phyloP scores from a whole-genome alignment of 306 rosid genomes.

The Styphnolobium japonicum region DNA sequence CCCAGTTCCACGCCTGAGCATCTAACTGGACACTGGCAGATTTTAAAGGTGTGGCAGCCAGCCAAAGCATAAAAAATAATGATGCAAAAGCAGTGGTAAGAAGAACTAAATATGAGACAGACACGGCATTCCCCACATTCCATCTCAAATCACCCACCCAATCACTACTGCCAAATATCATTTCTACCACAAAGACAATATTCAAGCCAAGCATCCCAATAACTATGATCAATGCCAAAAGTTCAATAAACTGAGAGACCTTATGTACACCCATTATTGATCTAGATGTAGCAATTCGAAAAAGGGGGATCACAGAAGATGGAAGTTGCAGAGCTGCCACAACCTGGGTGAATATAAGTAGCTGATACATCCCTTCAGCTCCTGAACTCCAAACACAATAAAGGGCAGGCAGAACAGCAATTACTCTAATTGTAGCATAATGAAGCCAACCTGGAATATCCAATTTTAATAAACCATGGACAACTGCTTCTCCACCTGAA shows the following conservation, averaged over 20 bases:
- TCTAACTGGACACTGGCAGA: conserved; percentile 58
- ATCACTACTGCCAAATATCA: conserved; percentile 85
- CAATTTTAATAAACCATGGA: conserved; percentile 68
- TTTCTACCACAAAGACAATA: conserved; percentile 72
- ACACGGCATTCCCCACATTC: conserved; percentile 59
- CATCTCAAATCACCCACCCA: conserved; percentile 81
- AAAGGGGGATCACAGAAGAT: conserved; percentile 88
- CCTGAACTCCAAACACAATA: conserved; percentile 90
- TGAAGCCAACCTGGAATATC: conserved; percentile 98
- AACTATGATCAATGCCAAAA: conserved; percentile 56
- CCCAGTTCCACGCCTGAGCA: conserved; percentile 57
- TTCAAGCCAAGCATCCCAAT: conserved; percentile 87
- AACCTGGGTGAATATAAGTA: conserved; percentile 83
- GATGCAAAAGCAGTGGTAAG: conserved; percentile 53
- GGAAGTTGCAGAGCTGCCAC: conserved; percentile 85
- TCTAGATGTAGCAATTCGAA: conserved; percentile 78
- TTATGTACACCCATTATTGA: conserved; percentile 82
- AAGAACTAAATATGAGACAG: conserved; percentile 54
- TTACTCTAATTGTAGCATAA: conserved; percentile 79
- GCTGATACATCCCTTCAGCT: conserved; percentile 90
- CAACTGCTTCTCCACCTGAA: conserved; percentile 71
- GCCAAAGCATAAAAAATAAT: conserved; percentile 78
- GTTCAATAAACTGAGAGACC: conserved; percentile 71
- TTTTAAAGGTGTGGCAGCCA: conserved; percentile 81
- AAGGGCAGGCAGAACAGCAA: conserved; percentile 82